Evolutionary conservation across 371 early-diverging fungal genomes (phyloP).

Genomic region (Rhizopus stolonifer): DNA sequence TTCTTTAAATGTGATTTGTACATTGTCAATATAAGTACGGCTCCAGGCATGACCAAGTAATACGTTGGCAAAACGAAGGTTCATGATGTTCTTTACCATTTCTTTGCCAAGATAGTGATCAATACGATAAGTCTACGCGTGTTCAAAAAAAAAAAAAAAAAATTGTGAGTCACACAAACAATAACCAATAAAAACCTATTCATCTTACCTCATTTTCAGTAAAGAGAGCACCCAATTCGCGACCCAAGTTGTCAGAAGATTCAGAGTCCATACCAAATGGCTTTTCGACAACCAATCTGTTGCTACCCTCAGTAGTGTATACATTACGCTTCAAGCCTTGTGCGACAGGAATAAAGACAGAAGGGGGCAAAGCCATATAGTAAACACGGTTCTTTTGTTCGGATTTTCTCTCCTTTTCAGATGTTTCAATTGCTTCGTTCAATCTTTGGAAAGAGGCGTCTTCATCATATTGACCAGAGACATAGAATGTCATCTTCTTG

Average conservation of each 20-base stretch:
- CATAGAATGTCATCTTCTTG: slow-evolving; percentile 76
- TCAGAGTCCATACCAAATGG: slow-evolving; percentile 95
- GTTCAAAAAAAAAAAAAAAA: neutral
- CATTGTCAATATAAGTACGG: slow-evolving; percentile 83
- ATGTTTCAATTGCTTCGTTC: slow-evolving; percentile 53
- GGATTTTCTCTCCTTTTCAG: slow-evolving; percentile 30
- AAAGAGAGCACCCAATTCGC: slow-evolving; percentile 73
- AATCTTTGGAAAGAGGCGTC: slow-evolving; percentile 71
- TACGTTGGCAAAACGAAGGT: slow-evolving; percentile 92
- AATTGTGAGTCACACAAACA: neutral
- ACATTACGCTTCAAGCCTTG: slow-evolving; percentile 70
- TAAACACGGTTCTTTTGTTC: slow-evolving; percentile 58
- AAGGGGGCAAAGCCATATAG: slow-evolving; percentile 97
- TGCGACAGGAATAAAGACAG: slow-evolving; percentile 88
- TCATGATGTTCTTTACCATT: slow-evolving; percentile 98
- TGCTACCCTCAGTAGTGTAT: slow-evolving; percentile 63
- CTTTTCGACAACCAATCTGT: slow-evolving; percentile 93
- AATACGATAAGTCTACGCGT: slow-evolving; percentile 87
- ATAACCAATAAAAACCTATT: neutral
- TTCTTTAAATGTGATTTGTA: slow-evolving; percentile 99
- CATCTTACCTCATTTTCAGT: slow-evolving; percentile 73
- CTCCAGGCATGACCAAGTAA: slow-evolving; percentile 94
- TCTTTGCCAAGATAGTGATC: slow-evolving; percentile 99
- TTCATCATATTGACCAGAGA: slow-evolving; percentile 89
- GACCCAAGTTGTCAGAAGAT: slow-evolving; percentile 68